Percentiles rank a stretch among this genome's conserved stretches.
phyloP scores from a whole-genome alignment of 1,139 yeast species.

The Yamadazyma triangularis region DNA sequence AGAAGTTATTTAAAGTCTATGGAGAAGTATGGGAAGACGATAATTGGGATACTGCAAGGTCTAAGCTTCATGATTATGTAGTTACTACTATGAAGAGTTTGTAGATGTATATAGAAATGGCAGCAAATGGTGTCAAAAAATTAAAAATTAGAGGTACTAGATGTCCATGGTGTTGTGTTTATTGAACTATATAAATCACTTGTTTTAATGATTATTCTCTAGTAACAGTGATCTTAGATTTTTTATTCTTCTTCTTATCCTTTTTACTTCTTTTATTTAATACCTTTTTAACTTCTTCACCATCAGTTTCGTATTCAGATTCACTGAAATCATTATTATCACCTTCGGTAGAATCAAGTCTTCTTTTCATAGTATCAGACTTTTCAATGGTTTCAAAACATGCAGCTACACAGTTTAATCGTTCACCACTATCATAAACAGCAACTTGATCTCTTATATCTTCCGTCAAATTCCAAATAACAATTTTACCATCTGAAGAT shows the following conservation, averaged over 20 bases:
- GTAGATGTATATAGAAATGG: no score
- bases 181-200: background rate
- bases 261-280: conserved; percentile 29
- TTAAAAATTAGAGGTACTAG: no score
- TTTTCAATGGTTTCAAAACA: conserved; percentile 80
- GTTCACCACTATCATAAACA: conserved; percentile 87
- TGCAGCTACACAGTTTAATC: conserved; percentile 80
- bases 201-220: conserved; percentile 34
- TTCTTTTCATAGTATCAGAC: conserved; percentile 64
- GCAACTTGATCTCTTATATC: conserved; percentile 70
- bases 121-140: no score
- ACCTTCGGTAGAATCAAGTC: conserved; percentile 39
- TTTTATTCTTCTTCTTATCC: conserved; percentile 37
- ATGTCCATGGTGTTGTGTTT: no score
- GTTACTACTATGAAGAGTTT: conserved; percentile 5
- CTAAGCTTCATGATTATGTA: conserved; percentile 11
- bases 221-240: conserved; percentile 42
- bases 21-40: conserved; percentile 49
- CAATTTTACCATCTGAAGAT: conserved; percentile 90
- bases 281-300: conserved; percentile 47
- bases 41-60: conserved; percentile 28
- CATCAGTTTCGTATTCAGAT: conserved; percentile 65
- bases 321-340: conserved; percentile 42
- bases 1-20: conserved; percentile 47
- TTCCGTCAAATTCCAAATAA: conserved; percentile 72